A percentile compares a stretch with the other conserved stretches of the same genome.
These are phyloP conservation scores for Chondrus crispus DNA, from an alignment of 23 red algal species.

Conservation along the genomic window DNA sequence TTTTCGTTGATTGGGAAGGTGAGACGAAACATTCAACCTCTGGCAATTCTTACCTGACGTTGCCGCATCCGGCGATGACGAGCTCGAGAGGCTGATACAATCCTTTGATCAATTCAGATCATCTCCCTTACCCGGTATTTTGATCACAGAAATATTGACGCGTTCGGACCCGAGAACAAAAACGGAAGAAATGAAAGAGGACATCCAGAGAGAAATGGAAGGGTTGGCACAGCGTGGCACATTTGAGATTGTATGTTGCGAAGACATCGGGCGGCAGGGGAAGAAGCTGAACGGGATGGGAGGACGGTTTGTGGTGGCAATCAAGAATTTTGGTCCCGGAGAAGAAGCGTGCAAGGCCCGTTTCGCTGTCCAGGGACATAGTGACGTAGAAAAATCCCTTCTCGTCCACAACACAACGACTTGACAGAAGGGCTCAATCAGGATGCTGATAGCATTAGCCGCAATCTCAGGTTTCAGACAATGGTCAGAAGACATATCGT, in stretches of 20 bases:
- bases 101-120: not conserved
- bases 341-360: slow-evolving; percentile 28
- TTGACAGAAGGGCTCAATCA: not conserved
- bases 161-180: not conserved
- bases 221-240: no score
- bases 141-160: not conserved
- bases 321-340: slow-evolving; percentile 10
- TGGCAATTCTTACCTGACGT: not conserved
- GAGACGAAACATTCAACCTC: not conserved
- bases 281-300: no score
- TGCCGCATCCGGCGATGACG: not conserved
- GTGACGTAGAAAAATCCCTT: not conserved
- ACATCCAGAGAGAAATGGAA: not conserved
- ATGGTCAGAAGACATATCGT: not conserved
- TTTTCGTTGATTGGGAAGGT: not conserved
- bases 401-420: not conserved
- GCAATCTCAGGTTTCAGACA: not conserved
- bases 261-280: no score
- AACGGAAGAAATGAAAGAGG: not conserved
- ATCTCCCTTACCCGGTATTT: not conserved
- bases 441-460: not conserved
- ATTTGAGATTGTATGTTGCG: no score
- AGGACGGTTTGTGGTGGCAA: no score
- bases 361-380: slow-evolving; percentile 4
- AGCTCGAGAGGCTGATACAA: not conserved